phyloP scores from a whole-genome alignment of 1,284 basidiomycete species.

The Phlebopus sp. region DNA sequence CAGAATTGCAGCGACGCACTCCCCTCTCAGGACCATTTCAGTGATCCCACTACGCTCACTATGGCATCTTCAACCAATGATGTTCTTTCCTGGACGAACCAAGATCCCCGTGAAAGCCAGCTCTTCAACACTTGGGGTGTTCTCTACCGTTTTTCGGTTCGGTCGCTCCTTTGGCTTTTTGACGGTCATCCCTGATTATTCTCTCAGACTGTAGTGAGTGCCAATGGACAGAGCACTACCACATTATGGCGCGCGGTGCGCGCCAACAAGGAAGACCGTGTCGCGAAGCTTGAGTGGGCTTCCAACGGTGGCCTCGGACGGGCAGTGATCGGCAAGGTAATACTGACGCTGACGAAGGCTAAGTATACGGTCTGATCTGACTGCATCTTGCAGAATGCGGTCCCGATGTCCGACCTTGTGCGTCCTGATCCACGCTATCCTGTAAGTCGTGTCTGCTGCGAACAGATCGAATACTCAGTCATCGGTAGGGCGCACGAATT shows the following conservation, averaged over 20 bases:
- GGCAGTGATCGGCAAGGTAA: slow-evolving; percentile 77
- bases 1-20: slow-evolving; percentile 26
- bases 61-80: slow-evolving; percentile 62
- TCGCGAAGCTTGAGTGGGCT: slow-evolving; percentile 83
- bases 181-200: slow-evolving; percentile 20
- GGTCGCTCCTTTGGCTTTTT: slow-evolving; percentile 19
- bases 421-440: slow-evolving; percentile 57
- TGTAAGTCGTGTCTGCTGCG: slow-evolving; percentile 39
- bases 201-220: slow-evolving; percentile 57
- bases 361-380: slow-evolving; percentile 21
- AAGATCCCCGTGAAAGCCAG: slow-evolving; percentile 76
- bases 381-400: slow-evolving; percentile 49
- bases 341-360: slow-evolving; percentile 7
- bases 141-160: slow-evolving; percentile 76
- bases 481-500: slow-evolving; percentile 53
- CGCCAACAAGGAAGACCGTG: slow-evolving; percentile 76
- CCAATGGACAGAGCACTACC: slow-evolving; percentile 65
- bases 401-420: slow-evolving; percentile 78
- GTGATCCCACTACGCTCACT: slow-evolving; percentile 17
- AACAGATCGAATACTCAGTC: slow-evolving; percentile 15
- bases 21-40: slow-evolving; percentile 27
- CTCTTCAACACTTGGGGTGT: slow-evolving; percentile 79
- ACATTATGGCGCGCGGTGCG: slow-evolving; percentile 75
- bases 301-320: slow-evolving; percentile 75
- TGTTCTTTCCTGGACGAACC: slow-evolving; percentile 79